Evolutionary conservation across 345 rosid genomes (phyloP).

Genomic region (Brassica nigra): DNA sequence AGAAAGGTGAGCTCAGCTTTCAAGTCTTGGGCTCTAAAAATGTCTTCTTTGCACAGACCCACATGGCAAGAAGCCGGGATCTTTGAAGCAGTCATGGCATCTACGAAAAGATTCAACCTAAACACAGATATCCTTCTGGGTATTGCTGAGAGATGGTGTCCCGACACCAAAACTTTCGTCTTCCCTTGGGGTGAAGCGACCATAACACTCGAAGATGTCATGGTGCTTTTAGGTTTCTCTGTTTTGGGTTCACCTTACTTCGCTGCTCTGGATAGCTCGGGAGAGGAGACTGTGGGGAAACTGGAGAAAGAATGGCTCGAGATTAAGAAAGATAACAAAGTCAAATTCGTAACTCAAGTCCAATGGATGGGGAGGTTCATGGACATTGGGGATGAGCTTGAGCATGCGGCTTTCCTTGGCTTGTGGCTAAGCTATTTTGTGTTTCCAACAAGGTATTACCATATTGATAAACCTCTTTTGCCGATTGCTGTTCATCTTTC

Average conservation of each 20-base stretch:
- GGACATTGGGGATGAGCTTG: conserved; percentile 38
- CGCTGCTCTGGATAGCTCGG: conserved; percentile 14
- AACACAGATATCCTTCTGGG: conserved; percentile 35
- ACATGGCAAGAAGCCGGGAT: conserved; percentile 54
- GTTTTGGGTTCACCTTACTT: conserved; percentile 49
- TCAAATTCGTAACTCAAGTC: not conserved
- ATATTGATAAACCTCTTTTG: not conserved
- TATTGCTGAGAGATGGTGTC: conserved; percentile 53
- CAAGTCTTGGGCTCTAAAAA: conserved; percentile 46
- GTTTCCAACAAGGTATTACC: not conserved
- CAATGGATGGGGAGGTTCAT: conserved; percentile 44
- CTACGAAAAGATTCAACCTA: conserved; percentile 26
- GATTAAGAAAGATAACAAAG: not conserved
- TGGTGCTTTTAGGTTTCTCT: conserved; percentile 48
- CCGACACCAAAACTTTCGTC: conserved; percentile 47
- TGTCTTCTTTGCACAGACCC: conserved; percentile 37
- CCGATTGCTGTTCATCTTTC: conserved; percentile 44
- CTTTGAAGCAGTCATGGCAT: conserved; percentile 45
- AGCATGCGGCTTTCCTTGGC: conserved; percentile 51
- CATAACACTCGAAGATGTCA: conserved; percentile 52
- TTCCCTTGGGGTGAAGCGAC: conserved; percentile 66
- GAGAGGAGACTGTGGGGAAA: not conserved
- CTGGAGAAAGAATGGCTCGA: conserved; percentile 10
- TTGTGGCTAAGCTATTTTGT: conserved; percentile 47
- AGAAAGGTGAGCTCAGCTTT: conserved; percentile 17